Percentiles rank a stretch among this genome's conserved stretches.
phyloP scores from a whole-genome alignment of 768 basidiomycete genomes.

The Suillus spraguei region DNA sequence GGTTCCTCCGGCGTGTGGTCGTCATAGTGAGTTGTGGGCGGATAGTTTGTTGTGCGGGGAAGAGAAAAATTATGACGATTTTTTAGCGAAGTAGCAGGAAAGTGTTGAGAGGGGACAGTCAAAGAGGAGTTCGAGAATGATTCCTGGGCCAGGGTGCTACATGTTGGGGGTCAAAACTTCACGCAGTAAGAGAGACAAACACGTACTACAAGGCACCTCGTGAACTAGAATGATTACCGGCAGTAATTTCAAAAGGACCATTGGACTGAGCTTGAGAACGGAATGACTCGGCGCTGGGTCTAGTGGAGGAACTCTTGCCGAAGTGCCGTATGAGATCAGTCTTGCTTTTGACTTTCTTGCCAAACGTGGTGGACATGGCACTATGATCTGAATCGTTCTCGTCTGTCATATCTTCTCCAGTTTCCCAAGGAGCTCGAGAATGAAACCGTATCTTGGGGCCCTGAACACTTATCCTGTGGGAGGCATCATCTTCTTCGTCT shows the following conservation, averaged over 20 bases:
- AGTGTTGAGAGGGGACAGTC: constrained; percentile 32
- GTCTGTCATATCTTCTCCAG: constrained; percentile 48
- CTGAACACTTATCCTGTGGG: constrained; percentile 64
- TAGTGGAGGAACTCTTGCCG: constrained; percentile 46
- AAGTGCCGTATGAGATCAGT: constrained; percentile 47
- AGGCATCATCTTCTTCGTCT: constrained; percentile 45
- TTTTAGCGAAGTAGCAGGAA: constrained; percentile 17
- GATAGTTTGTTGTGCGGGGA: constrained; percentile 29
- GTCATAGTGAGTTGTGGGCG: constrained; percentile 13
- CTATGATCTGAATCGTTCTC: constrained; percentile 50
- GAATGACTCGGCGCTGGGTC: constrained; percentile 69
- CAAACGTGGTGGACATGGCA: constrained; percentile 31
- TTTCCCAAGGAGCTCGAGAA: constrained; percentile 82
- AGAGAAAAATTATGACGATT: constrained; percentile 48
- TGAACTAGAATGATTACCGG: constrained; percentile 51
- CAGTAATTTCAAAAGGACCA: constrained; percentile 60
- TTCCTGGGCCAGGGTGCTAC: constrained; percentile 62
- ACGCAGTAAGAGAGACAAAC: constrained; percentile 8
- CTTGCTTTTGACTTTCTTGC: constrained; percentile 33
- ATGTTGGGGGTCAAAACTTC: constrained; percentile 6
- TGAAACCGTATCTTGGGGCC: constrained; percentile 87
- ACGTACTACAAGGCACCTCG: constrained; percentile 65
- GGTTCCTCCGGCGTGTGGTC: constrained; percentile 14
- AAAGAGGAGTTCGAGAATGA: constrained; percentile 60
- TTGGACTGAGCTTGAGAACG: constrained; percentile 54